Evolutionary conservation across 2,329 filamentous ascomycete genomes (phyloP), one percentile per base, ranked within the genome.

Genomic region (Fusarium avenaceum): DNA sequence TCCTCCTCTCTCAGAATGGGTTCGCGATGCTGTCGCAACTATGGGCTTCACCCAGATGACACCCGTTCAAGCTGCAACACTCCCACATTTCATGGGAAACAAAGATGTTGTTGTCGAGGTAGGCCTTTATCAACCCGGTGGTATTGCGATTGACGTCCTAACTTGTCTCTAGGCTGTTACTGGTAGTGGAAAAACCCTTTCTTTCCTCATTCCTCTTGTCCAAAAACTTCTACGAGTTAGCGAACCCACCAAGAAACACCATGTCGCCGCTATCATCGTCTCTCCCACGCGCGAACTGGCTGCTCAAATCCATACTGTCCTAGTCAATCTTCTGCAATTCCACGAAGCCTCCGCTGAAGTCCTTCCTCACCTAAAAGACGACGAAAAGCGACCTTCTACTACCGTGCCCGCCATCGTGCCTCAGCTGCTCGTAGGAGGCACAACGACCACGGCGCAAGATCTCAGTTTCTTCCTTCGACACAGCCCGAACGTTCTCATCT

Each of bases 21-120:
- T 96, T 57, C 83, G 96, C 54, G 92, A 96, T 70, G 94, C 93
- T 61, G 89, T 96, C 48, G 85, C 89, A 49, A 88, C 90, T 68
- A 95, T 96, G 90, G 93, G 93, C 63, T 97, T 97, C 79, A 83
- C 85, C 67, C 90, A 91, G 77, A 94, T 96, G 86, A 97, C 94
- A 5, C 95, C 95, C 1, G 94, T 97, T n/a, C 95, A 98, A 81
- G 93, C 94, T 44, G 95, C 93, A 61, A 91, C 93, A 6, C 91
- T 97, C 70, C 93, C 94, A 14, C 87, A 97, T 51, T 96, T 97
- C 76, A 90, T 94, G 80, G 90, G 89, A 51, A 92, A 97, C 77
- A 97, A 96, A 75, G 94, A 97, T 79, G 92, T 97, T 6, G 94
- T 97, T 1, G 94, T 97, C 7, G 93, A 97, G 82, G 89, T 88